Evolutionary conservation across 1,284 basidiomycete genomes (phyloP), one percentile per base, ranked within the genome.

Genomic region (Cerrena zonata): DNA sequence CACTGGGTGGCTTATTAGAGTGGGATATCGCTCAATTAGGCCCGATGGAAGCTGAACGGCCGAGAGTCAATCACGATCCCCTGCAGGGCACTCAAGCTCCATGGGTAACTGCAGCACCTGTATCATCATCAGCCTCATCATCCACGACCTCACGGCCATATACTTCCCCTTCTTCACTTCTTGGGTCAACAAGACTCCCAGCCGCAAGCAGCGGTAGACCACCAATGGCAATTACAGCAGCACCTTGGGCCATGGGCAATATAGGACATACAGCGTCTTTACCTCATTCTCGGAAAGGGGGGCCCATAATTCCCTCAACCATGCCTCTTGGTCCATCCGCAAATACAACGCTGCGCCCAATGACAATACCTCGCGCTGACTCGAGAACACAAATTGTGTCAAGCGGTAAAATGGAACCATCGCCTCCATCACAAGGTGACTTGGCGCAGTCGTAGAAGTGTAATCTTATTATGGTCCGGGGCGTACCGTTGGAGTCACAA

Each of bases 1-100:
- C 86, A 26, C 78, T 98, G 23, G 94, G 94, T 21, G 90, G 89
- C 3, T 62, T 89, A 13, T 66, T 91, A 49, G 78, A 80, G 60
- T 90, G 87, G 86, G 73, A 78, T 54, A 46, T 51, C 21, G 26
- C 51, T 1, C 53, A 45, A 4, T 34, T 48, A n/a, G 42, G 47
- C 38, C 30, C 30, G 30, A 34, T 34, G 30, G 36, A 52, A 22
- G 40, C 19, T 21, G 34, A 51, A 7, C 5, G 39, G 37, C 27
- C 7, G 48, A 89, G 77, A n/a, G 19, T 13, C 13, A 23, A 13
- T 22, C 7, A 42, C 41, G 41, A 13, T 11, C 46, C 21, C 19
- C 39, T 34, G 19, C 46, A 46, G 13, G 47, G n/a, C 5, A 37
- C 39, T 19, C 42, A 41, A 19, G 48, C 45, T 12, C 36, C 37